Evolutionary conservation across 2,329 filamentous ascomycete genomes (phyloP).

Genomic region (Chrysoporthe austroafricana): DNA sequence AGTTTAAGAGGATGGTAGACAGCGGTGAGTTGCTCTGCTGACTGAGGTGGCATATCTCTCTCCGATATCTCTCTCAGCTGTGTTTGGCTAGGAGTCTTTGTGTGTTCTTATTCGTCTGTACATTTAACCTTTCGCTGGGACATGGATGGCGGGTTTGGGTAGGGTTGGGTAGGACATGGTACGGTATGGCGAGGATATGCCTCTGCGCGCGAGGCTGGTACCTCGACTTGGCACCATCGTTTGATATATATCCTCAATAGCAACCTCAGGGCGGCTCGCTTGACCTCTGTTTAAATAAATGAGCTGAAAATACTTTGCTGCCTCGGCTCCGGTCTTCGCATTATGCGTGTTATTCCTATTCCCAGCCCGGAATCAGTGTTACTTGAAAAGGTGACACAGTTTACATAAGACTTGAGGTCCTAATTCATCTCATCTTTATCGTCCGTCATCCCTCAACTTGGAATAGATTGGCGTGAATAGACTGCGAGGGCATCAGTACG

Average conservation of each 20-base stretch:
- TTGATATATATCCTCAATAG: not conserved
- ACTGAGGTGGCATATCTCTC: not conserved
- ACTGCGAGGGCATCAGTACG: no score
- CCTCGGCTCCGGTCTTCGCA: no score
- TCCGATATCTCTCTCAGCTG: not conserved
- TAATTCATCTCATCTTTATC: no score
- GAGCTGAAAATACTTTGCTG: not conserved
- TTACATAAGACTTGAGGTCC: no score
- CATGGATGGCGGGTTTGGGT: not conserved
- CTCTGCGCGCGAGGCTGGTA: not conserved
- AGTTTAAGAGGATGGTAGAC: conserved; percentile 46
- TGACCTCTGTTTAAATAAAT: not conserved
- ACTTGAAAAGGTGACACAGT: no score
- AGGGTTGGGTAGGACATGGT: not conserved
- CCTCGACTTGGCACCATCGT: not conserved
- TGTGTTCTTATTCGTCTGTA: not conserved
- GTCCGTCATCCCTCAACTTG: no score
- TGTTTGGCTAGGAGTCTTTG: not conserved
- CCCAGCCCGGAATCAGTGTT: no score
- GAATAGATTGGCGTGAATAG: no score
- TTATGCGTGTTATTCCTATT: no score
- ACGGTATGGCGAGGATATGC: not conserved
- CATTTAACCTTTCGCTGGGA: not conserved
- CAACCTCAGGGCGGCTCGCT: not conserved
- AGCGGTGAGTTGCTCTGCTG: conserved; percentile 46